Base-by-base conservation (phyloP, 2,329 filamentous ascomycete species). In the Xenoacremonium recifei region DNA sequence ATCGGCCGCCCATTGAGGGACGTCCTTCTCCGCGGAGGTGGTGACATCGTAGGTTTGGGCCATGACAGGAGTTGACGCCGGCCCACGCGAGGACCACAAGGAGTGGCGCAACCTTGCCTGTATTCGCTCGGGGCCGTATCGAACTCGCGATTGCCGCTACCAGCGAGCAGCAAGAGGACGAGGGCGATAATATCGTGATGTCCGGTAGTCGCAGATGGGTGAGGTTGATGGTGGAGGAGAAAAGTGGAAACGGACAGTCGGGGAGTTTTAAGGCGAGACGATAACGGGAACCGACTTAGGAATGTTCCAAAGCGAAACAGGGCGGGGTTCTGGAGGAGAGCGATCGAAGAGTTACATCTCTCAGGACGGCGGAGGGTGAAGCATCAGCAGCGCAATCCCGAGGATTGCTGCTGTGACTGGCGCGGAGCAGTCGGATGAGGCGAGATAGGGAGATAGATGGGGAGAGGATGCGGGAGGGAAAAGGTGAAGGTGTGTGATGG, bases 1-100 rank as follows among this genome's bases (percentile, higher is more conserved):
- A 16, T 61, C 55, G 3, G 55, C 40, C 39, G 68, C 63, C 69
- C 67, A 73, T 21, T 58, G 51, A 4, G 70, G 67, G 1, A 68
- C 54, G 3, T 67, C 57, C 25, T 51, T 48, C 44, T 67, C 53
- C 10, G 64, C 49, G 18, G 63, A 59, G 21, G 66, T 70, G 38
- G 58, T 59, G 41, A 61, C 57, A 27, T 59, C 53, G 37, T 64
- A n/a, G n/a, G n/a, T 45, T 40, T 67, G 58, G 32, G 64, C 61
- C 45, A 64, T 35, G 17, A 53, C 58, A 37, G 61, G 48, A 41
- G 60, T 43, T n/a, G n/a, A n/a, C n/a, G 39, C 59, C 47, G 39
- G 55, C 57, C 40, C 57, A 58, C 43, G 55, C 62, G 25, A 62
- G 25, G 15, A 44, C 39, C 31, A 53, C 23, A 17, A 54, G 21